Evolutionary conservation across 768 basidiomycete genomes (phyloP).

Genomic region (Filobasidium floriforme): DNA sequence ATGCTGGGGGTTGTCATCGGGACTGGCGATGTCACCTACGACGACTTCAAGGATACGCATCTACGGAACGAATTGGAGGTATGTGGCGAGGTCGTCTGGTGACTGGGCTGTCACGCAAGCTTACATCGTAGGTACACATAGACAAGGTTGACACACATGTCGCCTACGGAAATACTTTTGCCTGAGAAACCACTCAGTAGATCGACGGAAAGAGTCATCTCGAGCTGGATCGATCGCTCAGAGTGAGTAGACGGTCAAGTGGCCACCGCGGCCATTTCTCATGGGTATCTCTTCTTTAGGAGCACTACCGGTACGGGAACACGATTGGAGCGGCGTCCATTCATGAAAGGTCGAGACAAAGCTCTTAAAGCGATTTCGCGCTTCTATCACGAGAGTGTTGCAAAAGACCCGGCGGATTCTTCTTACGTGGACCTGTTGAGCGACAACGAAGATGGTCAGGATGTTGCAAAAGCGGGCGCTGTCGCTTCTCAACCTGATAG

Average conservation of each 20-base stretch:
- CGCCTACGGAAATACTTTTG: constrained; percentile 72
- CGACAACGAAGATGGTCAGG: too few species aligned
- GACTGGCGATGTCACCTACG: constrained; percentile 90
- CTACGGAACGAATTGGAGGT: constrained; percentile 53
- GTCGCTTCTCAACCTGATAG: background rate
- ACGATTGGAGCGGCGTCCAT: constrained; percentile 59
- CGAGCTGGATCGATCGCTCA: constrained; percentile 52
- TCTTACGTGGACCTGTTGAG: background rate
- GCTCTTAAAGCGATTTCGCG: constrained; percentile 54
- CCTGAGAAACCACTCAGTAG: constrained; percentile 57
- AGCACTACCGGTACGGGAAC: constrained; percentile 32
- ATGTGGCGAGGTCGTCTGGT: background rate
- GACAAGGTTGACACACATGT: constrained; percentile 79
- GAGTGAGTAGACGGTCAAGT: constrained; percentile 50
- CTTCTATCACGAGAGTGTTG: constrained; percentile 18
- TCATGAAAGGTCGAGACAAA: constrained; percentile 51
- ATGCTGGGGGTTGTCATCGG: constrained; percentile 73
- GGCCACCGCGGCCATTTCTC: too few species aligned
- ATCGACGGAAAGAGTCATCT: constrained; percentile 67
- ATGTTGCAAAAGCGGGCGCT: too few species aligned
- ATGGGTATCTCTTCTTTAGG: constrained; percentile 14
- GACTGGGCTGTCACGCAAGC: background rate
- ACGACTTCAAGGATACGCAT: constrained; percentile 68
- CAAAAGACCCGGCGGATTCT: background rate
- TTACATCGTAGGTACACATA: constrained; percentile 42